Evolutionary conservation across 495 filamentous ascomycete genomes (phyloP).

Genomic region (Platismatia glauca): DNA sequence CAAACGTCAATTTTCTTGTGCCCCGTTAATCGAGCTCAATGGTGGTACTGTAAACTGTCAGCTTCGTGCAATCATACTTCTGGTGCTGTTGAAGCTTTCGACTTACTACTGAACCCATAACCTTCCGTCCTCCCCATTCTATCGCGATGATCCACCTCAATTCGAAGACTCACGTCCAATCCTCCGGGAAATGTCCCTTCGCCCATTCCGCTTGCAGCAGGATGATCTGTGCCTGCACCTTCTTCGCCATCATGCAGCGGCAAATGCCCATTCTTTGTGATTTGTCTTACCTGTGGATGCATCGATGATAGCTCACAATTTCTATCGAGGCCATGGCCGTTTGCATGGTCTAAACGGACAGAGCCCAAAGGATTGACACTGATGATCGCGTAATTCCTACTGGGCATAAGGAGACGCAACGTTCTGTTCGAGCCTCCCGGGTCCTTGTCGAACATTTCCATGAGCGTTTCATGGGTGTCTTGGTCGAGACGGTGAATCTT

Average conservation of each 20-base stretch:
- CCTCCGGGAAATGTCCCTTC: conserved; percentile 52
- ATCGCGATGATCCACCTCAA: conserved; percentile 64
- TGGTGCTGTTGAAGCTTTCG: not conserved
- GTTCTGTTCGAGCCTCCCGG: conserved; percentile 64
- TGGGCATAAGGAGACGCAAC: conserved; percentile 70
- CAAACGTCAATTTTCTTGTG: not conserved
- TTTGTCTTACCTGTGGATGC: conserved; percentile 32
- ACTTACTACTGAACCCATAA: conserved; percentile 57
- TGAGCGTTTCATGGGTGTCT: conserved; percentile 79
- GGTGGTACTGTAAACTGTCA: not conserved
- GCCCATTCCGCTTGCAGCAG: conserved; percentile 44
- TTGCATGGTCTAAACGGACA: not conserved
- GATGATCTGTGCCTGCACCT: conserved; percentile 55
- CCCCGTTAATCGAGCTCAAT: not conserved
- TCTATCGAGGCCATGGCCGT: conserved; percentile 5
- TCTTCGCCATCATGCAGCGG: conserved; percentile 58
- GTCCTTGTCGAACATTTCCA: conserved; percentile 76
- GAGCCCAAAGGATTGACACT: conserved; percentile 44
- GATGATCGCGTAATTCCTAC: conserved; percentile 77
- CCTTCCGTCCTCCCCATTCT: conserved; percentile 51
- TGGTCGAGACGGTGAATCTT: conserved; percentile 86
- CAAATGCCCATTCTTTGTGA: conserved; percentile 44
- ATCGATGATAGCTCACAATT: not conserved
- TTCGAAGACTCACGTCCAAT: conserved; percentile 57
- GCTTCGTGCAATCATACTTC: not conserved